These are phyloP conservation scores for Lactarius evosmus DNA, from an alignment of 768 basidiomycete genomes.

Conservation along the genomic window DNA sequence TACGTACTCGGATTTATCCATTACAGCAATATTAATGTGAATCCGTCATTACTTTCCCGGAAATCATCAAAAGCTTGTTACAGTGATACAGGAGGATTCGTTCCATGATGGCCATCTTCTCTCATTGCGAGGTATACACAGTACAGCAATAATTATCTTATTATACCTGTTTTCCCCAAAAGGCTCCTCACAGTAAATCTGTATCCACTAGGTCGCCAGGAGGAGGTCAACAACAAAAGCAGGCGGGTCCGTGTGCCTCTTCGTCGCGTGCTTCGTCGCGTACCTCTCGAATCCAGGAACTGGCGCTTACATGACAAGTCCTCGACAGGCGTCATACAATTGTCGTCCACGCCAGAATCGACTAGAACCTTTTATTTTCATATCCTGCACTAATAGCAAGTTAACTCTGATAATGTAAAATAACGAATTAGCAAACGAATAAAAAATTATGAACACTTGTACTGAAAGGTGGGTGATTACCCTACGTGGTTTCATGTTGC, in stretches of 20 bases:
- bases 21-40: neutral
- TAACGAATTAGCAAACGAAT: neutral
- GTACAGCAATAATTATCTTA: too few relatives aligned
- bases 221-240: neutral
- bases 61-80: neutral
- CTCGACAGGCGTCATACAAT: neutral
- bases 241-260: too few relatives aligned
- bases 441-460: neutral
- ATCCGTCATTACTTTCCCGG: neutral
- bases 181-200: neutral
- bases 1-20: neutral
- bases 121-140: too few relatives aligned
- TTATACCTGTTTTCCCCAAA: neutral
- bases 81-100: too few relatives aligned
- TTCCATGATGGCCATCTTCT: too few relatives aligned
- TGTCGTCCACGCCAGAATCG: neutral
- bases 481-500: neutral
- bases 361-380: neutral
- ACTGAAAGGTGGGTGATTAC: too few relatives aligned
- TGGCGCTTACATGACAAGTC: neutral
- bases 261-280: neutral
- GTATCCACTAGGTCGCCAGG: neutral
- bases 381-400: neutral
- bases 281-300: neutral
- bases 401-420: neutral